Base-by-base conservation (phyloP, 306 rosid genomes). In the Luffa aegyptiaca region DNA sequence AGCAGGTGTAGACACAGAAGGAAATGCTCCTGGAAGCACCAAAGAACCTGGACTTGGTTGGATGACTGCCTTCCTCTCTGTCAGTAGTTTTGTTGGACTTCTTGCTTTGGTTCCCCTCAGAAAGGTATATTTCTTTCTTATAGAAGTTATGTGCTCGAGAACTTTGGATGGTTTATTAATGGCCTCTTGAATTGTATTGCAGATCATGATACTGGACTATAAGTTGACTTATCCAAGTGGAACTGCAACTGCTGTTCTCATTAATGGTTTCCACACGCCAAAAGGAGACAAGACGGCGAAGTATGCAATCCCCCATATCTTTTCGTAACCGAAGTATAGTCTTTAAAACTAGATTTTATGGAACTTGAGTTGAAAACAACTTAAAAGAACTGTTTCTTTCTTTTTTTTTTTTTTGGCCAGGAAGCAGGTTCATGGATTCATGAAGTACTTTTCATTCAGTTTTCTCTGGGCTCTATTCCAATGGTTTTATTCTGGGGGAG, bases 161-260 rank as follows among this genome's bases (percentile, higher is more conserved):
- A 21, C 6, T 39, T 33, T 6, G 41, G 46, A 49, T 8, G 71
- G 61, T 11, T 9, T 37, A 58, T 58, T 52, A 36, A 35, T 51
- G 59, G 84, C 17, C n/a, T 31, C 68, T 83, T 83, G 36, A 66
- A 55, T 71, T 86, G 39, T 82, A 80, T 68, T 65, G 85, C 93
- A 96, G 99, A 90, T 96, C 37, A 96, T 96, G 99, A 90, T 96
- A 58, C 87, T 96, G 80, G 98, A 96, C 89, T 96, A 91, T 86
- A 93, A 93, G 61, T 85, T 96, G 77, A 36, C 93, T 6, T 96
- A 93, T 83, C 99, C 99, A 21, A 96, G 97, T 78, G 99, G 99
- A 86, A 93, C 99, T 83, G 99, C 99, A 41, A 96, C 99, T 76
- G 99, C 98, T 71, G 94, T 96, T 86, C 99, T 96, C 44, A 96